Evolutionary conservation across 805 yeast species (phyloP).

Genomic region (Pichia manshurica): DNA sequence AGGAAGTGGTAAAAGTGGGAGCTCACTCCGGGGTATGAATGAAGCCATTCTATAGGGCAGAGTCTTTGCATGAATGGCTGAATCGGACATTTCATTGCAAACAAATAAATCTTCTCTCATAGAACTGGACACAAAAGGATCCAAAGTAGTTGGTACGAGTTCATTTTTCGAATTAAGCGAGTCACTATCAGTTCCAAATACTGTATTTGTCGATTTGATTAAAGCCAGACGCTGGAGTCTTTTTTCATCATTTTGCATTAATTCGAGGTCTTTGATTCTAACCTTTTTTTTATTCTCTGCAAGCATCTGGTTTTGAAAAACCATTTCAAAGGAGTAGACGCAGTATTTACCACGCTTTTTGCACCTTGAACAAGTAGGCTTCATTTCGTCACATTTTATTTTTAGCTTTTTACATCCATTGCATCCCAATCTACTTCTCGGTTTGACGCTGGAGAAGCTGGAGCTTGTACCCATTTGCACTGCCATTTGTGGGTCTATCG

Average conservation of each 20-base stretch:
- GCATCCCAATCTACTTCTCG: constrained; percentile 12
- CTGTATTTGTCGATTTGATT: not conserved
- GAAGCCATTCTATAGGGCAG: not conserved
- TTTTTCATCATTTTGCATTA: not conserved
- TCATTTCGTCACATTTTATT: constrained; percentile 21
- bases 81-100: not conserved
- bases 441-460: not conserved
- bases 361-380: constrained; percentile 20
- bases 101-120: not conserved
- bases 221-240: not conserved
- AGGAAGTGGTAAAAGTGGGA: constrained; percentile 40
- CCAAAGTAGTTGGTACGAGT: not conserved
- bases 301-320: constrained; percentile 8
- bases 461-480: too few species aligned
- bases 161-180: not conserved
- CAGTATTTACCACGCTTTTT: constrained; percentile 5
- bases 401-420: constrained; percentile 19
- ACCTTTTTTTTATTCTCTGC: not conserved
- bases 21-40: not conserved
- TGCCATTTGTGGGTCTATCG: too few species aligned
- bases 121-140: not conserved
- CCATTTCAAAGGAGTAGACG: constrained; percentile 9
- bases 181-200: not conserved
- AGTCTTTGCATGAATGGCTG: not conserved
- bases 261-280: constrained; percentile 3